Base-by-base conservation (phyloP, 2,329 filamentous ascomycete genomes). In the Kalaharituber pfeilii region DNA sequence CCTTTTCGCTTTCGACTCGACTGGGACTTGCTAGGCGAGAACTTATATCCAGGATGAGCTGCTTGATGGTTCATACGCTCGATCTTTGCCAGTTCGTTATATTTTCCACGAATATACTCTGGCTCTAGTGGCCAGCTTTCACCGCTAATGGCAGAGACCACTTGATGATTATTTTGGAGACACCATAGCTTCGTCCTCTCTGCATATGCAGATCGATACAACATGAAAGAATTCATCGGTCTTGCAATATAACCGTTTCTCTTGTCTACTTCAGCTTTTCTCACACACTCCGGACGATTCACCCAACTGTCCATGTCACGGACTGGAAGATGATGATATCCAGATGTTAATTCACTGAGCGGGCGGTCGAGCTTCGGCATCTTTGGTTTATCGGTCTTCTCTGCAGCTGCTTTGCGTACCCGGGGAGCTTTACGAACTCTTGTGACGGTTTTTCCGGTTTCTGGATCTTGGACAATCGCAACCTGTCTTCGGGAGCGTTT, bases 181-280 rank as follows among this genome's bases (percentile, higher is more conserved):
- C 84, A 85, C 73, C 81, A 85, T 51, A 78, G 74, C 68, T 94
- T 94, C 56, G 85, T 86, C 28, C 87, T 76, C 58, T 91, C 84
- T 57, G 93, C 85, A 66, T 86, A 95, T 5, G 86, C 86, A 61
- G 91, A 94, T 42, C 91, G 82, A 68, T 98, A 98, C 51, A 98
- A 73, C 83, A 98, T 94, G 71, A 96, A 98, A 0, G 86, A 89
- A 68, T 98, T 98, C 82, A 95, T 94, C 2, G 91, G 88, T 27
- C 91, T 77, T 64, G 89, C 86, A 62, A 96, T 77, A 66, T 88
- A 87, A 25, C 84, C 84, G 63, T 81, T 86, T 55, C 79, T 76
- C 62, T 78, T 76, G 44, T 79, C 75, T 8, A 82, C 79, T 67
- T 94, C 87, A 53, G 72, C 69, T 50, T 72, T 73, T 54, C 89